Evolutionary conservation across 2,329 filamentous ascomycete genomes (phyloP), one percentile per base, ranked within the genome.

Genomic region (Colletotrichum sublineola): DNA sequence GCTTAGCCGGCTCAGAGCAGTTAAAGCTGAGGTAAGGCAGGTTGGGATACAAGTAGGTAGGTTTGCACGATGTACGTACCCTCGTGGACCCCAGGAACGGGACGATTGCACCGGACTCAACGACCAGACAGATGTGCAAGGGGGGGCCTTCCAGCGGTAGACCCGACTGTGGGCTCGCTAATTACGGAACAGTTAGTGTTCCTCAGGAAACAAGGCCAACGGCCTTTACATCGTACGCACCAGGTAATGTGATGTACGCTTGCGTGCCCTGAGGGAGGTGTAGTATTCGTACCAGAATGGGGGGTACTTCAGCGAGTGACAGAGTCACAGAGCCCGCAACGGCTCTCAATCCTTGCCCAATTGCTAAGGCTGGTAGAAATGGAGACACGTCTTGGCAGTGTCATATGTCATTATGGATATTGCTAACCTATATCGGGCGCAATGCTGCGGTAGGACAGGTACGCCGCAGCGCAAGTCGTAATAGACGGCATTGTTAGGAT

Each of bases 331-430:
- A 63, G 66, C 53, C 66, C 69, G 58, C 60, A 65, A 63, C 53
- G 55, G 46, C 50, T 33, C 46, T 56, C 52, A 46, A 69, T 61
- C 70, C 67, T 70, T 64, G 70, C 50, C 50, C 31, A 44, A 36
- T 40, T 33, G 60, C 33, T 57, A 55, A 73, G 55, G 48, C 62
- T 73, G 60, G 61, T 42, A 56, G 67, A 60, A n/a, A 70, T 40
- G 61, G 66, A 65, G 70, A 63, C 42, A 48, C 66, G 55, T 55
- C 70, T 73, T 73, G 70, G 61, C 70, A 73, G 61, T 46, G 70
- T 50, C 60, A 70, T 73, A 73, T 70, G 70, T 73, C 66, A 70
- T 65, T 50, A 70, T 69, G 70, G 70, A 65, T 55, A 62, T 69
- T 61, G 70, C 66, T 63, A 63, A 44, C 31, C 46, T 42, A 56